phyloP scores from a whole-genome alignment of 192 early-diverging fungal species.

The Backusella tuberculispora region DNA sequence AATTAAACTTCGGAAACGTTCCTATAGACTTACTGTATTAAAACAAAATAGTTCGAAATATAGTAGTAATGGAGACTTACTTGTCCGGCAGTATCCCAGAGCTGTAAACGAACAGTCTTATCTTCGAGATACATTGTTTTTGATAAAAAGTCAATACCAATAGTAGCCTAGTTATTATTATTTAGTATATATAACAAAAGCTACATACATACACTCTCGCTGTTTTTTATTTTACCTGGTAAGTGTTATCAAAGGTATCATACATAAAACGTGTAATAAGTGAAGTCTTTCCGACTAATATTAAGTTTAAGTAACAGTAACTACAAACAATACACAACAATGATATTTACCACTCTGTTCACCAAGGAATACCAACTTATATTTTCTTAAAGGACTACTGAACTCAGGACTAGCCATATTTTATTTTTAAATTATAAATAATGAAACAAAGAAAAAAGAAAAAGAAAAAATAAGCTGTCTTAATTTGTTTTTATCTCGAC shows the following conservation, averaged over 20 bases:
- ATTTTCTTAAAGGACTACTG: constrained; percentile 80
- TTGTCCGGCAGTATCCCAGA: constrained; percentile 99
- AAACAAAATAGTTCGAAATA: not conserved
- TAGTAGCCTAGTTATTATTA: constrained; percentile 75
- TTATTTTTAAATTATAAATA: not conserved
- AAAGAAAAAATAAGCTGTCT: not conserved
- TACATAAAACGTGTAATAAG: constrained; percentile 99
- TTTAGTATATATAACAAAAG: not conserved
- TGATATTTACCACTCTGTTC: constrained; percentile 90
- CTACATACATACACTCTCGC: too few species aligned
- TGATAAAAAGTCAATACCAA: constrained; percentile 98
- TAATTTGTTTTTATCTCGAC: constrained; percentile 1
- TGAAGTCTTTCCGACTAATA: constrained; percentile 94
- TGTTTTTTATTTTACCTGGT: constrained; percentile 59
- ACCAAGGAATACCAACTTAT: constrained; percentile 99
- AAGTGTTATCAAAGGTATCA: constrained; percentile 98
- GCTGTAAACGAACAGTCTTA: constrained; percentile 93
- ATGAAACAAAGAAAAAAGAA: constrained; percentile 9
- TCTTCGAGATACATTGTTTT: constrained; percentile 99
- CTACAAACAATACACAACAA: not conserved
- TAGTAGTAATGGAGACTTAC: constrained; percentile 40
- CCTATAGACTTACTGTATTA: constrained; percentile 49
- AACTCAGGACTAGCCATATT: constrained; percentile 37
- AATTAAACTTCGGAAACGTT: constrained; percentile 96
- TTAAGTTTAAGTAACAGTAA: not conserved